These are phyloP conservation scores for Blastobotrys robertii DNA, from an alignment of 805 yeast species.

Conservation along the genomic window DNA sequence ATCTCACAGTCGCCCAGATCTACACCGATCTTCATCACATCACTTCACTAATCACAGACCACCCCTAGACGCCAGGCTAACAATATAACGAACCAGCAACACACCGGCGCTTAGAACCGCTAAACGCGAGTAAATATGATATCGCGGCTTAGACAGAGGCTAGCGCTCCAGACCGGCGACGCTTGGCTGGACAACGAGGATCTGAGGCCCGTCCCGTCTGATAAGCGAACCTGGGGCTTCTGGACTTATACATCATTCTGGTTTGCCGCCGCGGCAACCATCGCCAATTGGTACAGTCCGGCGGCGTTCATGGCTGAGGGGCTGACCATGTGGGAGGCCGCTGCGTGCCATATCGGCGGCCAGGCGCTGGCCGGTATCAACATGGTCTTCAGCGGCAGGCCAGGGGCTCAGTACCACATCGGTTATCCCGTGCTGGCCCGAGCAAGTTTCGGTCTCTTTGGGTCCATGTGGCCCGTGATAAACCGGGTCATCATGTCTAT, in stretches of 20 bases:
- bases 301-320: slow-evolving; percentile 7
- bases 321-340: slow-evolving; percentile 9
- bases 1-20: too few species aligned
- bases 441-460: slow-evolving; percentile 11
- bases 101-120: too few species aligned
- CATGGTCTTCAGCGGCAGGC: slow-evolving; percentile 10
- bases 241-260: slow-evolving; percentile 10
- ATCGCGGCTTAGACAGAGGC: not conserved
- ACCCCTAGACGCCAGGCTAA: too few species aligned
- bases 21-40: too few species aligned
- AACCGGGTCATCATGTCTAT: slow-evolving; percentile 10
- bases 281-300: slow-evolving; percentile 12
- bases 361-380: slow-evolving; percentile 9
- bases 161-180: not conserved
- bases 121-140: too few species aligned
- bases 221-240: slow-evolving; percentile 8
- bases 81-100: too few species aligned
- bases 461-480: slow-evolving; percentile 11
- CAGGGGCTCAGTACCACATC: slow-evolving; percentile 12
- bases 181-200: slow-evolving; percentile 10
- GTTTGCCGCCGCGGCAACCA: slow-evolving; percentile 11
- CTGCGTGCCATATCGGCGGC: slow-evolving; percentile 10
- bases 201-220: slow-evolving; percentile 7
- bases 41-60: too few species aligned
- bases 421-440: slow-evolving; percentile 14